Conservation (phyloP, 2,329 filamentous ascomycete species). For the Alternaria hordeiaustralica region DNA sequence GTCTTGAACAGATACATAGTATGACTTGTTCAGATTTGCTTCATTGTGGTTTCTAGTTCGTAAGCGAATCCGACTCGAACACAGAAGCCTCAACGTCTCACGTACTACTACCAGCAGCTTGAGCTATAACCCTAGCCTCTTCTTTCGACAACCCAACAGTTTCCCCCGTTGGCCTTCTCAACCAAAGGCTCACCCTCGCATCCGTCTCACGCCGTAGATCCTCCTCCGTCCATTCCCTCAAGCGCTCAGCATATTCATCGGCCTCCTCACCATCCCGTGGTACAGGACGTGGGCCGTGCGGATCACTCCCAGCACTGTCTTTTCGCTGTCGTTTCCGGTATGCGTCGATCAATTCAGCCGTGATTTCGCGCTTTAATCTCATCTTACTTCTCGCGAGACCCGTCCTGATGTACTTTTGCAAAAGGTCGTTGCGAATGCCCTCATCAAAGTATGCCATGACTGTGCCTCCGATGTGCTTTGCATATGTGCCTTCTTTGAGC, state of each 20-base stretch:
- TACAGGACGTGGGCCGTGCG: background rate
- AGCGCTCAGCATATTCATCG: background rate
- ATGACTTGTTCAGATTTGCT: background rate
- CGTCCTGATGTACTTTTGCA: background rate
- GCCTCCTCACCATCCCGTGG: background rate
- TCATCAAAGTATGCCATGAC: background rate
- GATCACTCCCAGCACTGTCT: background rate
- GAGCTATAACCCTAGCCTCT: background rate
- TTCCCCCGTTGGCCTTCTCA: background rate
- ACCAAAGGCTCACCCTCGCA: background rate
- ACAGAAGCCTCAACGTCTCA: background rate
- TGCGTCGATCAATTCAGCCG: background rate
- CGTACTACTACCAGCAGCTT: background rate
- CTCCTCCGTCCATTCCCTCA: background rate
- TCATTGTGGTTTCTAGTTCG: background rate
- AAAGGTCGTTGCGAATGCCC: background rate
- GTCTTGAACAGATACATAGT: background rate
- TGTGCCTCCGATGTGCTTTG: background rate
- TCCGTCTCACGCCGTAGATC: background rate
- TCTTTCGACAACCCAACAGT: background rate
- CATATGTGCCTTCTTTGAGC: background rate
- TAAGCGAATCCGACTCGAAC: background rate
- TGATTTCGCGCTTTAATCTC: background rate
- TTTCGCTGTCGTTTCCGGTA: background rate
- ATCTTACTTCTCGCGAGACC: rapidly evolving